Conservation (phyloP, 441 rosid species). For the Mallotus japonicus region DNA sequence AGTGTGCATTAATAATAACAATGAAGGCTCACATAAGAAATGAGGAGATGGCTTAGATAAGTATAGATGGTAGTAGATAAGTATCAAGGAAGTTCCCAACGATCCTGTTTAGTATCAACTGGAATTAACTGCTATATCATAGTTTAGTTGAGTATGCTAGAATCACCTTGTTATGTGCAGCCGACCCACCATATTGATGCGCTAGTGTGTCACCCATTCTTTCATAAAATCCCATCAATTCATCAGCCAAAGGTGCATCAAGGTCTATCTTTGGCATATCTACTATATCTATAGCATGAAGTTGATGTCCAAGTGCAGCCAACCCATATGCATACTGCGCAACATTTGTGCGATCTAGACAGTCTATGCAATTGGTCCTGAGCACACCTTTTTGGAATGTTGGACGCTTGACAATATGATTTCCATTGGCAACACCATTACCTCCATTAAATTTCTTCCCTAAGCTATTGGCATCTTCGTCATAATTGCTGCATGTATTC, state of each 20-base stretch:
- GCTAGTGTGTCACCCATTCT: conserved; percentile 99
- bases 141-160: background rate
- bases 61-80: background rate
- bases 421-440: conserved; percentile 44
- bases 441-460: conserved; percentile 37
- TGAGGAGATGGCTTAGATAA: background rate
- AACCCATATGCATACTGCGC: conserved; percentile 98
- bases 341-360: conserved; percentile 98
- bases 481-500: conserved; percentile 38
- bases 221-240: conserved; percentile 85
- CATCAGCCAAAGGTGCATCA: conserved; percentile 78
- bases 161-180: conserved; percentile 96
- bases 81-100: conserved; percentile 4
- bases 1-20: conserved; percentile 13
- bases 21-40: background rate
- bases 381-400: conserved; percentile 83
- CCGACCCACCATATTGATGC: conserved; percentile 98
- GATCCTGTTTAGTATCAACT: background rate
- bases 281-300: conserved; percentile 67
- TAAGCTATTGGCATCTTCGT: conserved; percentile 39
- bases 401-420: conserved; percentile 49
- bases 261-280: conserved; percentile 71
- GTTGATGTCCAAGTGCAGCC: conserved; percentile 93
- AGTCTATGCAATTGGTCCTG: conserved; percentile 97
- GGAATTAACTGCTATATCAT: background rate